A percentile compares a stretch with the other conserved stretches of the same genome.
These are phyloP conservation scores for Schrenkiella parvula DNA, from an alignment of 345 rosid species.

Conservation along the genomic window DNA sequence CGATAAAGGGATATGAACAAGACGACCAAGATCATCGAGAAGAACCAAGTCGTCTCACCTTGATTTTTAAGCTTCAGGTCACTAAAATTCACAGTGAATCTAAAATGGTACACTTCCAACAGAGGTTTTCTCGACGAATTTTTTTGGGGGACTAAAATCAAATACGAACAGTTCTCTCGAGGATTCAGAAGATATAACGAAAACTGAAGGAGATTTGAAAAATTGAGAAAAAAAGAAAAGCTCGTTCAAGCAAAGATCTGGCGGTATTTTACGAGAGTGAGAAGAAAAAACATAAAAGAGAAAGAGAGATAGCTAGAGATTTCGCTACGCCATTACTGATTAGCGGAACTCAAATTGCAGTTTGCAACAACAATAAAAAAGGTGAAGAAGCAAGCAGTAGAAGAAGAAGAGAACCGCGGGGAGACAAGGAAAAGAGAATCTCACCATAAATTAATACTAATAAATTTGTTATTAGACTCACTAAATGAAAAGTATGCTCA, in stretches of 20 bases:
- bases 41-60: conserved; percentile 18
- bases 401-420: background rate
- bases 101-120: conserved; percentile 16
- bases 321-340: conserved; percentile 2
- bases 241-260: background rate
- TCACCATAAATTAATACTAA: too few relatives aligned
- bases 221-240: background rate
- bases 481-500: too few relatives aligned
- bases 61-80: background rate
- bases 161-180: background rate
- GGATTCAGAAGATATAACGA: background rate
- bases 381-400: background rate
- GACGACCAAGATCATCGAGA: background rate
- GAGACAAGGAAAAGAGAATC: background rate
- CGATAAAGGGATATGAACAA: background rate
- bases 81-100: background rate
- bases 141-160: background rate
- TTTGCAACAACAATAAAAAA: background rate
- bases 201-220: background rate
- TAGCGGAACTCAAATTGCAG: background rate
- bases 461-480: too few relatives aligned
- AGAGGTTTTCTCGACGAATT: conserved; percentile 13
- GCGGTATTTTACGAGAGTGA: background rate
- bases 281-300: background rate
- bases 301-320: background rate